Evolutionary conservation across 768 basidiomycete species (phyloP), one percentile per base, ranked within the genome.

Genomic region (Tulasnella sp.): DNA sequence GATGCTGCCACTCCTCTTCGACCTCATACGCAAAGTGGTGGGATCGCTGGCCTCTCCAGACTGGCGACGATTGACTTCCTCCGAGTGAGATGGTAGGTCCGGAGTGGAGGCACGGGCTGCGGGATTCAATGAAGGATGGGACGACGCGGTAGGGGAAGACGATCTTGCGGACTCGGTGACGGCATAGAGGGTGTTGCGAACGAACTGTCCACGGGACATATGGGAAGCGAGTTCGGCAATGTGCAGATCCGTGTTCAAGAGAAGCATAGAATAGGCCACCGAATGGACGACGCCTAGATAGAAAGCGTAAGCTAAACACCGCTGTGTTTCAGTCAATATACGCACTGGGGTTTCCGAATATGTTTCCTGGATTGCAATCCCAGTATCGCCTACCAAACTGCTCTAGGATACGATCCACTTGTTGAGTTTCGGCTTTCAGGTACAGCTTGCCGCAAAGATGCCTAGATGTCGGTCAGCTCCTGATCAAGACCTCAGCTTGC

Each of bases 211-310:
- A 28, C 94, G 91, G 0, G 97, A 96, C 98, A 99, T 99, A 81
- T 95, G 93, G 3, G 90, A 91, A 24, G 91, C 85, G 40, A 98
- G 89, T 50, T 98, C 97, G 44, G 97, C 98, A 76, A 99, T 93
- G 85, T 99, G 97, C 46, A 99, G 90, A 85, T 99, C 98, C 40
- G 98, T 99, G 87, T 99, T 99, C 76, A 99, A 90, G 44, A 99
- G 89, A 0, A 99, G 88, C 54, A 99, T 89, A 2, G 97, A 98
- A 84, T 97, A 99, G 1, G 95, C 90, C 74, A 97, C 94, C 2
- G 96, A 94, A 83, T 99, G 98, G n/a, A 99, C 94, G 81, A 98
- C 91, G 82, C 94, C 97, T 95, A 83, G 37, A 7, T 9, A 58
- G 4, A 42, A 0, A 3, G 74, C 7, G 73, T 42, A 31, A 72